Evolutionary conservation across 2,329 filamentous ascomycete species (phyloP).

Genomic region (Talaromyces islandicus): DNA sequence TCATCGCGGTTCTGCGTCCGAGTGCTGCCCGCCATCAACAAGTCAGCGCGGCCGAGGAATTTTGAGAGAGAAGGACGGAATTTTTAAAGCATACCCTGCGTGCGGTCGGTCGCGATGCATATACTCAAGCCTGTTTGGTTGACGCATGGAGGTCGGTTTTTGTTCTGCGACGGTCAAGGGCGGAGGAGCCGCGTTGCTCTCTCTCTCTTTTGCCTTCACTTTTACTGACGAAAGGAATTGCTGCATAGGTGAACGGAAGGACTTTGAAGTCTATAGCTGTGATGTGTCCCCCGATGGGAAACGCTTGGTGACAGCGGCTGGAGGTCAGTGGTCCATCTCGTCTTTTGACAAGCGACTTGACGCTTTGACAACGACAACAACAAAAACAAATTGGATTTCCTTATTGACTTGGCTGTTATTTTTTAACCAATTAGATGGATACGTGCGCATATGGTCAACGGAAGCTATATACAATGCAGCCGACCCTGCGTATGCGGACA

Average conservation of each 20-base stretch:
- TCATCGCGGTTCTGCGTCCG: background rate
- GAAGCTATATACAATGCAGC: slow-evolving; percentile 82
- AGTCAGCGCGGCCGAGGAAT: background rate
- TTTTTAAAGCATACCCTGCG: background rate
- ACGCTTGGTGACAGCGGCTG: slow-evolving; percentile 86
- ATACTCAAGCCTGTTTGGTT: slow-evolving; percentile 95
- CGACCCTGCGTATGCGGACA: slow-evolving; percentile 62
- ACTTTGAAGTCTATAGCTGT: slow-evolving; percentile 97
- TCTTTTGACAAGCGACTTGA: background rate
- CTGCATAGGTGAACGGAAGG: slow-evolving; percentile 77
- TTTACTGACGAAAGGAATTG: background rate
- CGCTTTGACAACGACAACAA: background rate
- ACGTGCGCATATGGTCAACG: slow-evolving; percentile 96
- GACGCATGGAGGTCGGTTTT: slow-evolving; percentile 70
- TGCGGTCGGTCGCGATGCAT: slow-evolving; percentile 53
- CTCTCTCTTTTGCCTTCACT: background rate
- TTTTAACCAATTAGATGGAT: slow-evolving; percentile 61
- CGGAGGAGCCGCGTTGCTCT: background rate
- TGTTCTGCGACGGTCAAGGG: background rate
- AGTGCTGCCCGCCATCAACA: background rate
- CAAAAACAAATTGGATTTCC: background rate
- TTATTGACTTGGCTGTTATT: background rate
- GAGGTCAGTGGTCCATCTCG: slow-evolving; percentile 54
- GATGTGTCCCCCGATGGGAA: slow-evolving; percentile 93
- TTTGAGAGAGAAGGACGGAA: background rate